Evolutionary conservation across 83 land plant species (phyloP).

Genomic region (Diphasiastrum complanatum): DNA sequence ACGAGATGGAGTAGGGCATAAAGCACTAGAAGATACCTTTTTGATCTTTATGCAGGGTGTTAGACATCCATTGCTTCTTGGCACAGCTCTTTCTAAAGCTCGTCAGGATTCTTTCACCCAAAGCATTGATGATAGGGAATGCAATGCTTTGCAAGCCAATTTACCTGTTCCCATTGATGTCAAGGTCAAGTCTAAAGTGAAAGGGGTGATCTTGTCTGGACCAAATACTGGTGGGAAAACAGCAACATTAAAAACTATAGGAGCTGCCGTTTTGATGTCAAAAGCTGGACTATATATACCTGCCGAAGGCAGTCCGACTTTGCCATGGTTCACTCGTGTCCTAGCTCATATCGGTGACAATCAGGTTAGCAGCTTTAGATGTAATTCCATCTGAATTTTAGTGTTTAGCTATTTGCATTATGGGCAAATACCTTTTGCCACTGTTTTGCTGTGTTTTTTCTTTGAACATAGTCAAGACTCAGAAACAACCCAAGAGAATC

Average conservation of each 20-base stretch:
- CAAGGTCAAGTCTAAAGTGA: slow-evolving; percentile 43
- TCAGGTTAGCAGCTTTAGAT: no score
- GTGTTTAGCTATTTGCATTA: no score
- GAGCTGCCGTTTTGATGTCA: slow-evolving; percentile 71
- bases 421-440: slow-evolving; percentile 24
- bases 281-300: slow-evolving; percentile 89
- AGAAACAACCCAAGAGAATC: no score
- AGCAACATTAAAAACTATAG: slow-evolving; percentile 86
- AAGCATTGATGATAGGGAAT: not conserved
- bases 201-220: slow-evolving; percentile 78
- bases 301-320: slow-evolving; percentile 44
- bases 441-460: slow-evolving; percentile 5
- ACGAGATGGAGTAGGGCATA: not conserved
- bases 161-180: slow-evolving; percentile 80
- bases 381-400: no score
- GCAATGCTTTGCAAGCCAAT: not conserved
- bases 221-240: slow-evolving; percentile 98
- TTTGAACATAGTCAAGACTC: no score
- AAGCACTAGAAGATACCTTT: not conserved
- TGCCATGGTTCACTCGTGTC: slow-evolving; percentile 88
- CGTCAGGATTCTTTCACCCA: not conserved
- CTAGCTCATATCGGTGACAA: slow-evolving; percentile 93
- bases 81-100: slow-evolving; percentile 26
- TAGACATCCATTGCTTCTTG: slow-evolving; percentile 64
- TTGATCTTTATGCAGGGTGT: slow-evolving; percentile 56